Percentiles rank a stretch among this genome's conserved stretches.
phyloP scores from a whole-genome alignment of 345 rosid species.

The Brassica juncea region DNA sequence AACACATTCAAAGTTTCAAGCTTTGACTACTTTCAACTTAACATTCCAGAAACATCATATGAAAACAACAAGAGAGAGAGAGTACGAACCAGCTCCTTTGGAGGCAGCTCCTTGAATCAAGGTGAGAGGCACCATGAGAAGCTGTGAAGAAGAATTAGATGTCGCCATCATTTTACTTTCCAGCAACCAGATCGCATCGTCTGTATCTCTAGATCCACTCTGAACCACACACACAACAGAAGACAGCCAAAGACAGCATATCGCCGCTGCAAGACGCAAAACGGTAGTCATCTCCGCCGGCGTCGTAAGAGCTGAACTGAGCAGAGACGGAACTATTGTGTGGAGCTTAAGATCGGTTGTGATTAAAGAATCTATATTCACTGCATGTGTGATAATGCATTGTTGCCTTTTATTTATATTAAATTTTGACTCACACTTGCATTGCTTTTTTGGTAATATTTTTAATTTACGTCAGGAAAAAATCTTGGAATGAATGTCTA shows the following conservation, averaged over 20 bases:
- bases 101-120: slow-evolving; percentile 80
- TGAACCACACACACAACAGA: slow-evolving; percentile 22
- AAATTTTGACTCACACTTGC: background rate
- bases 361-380: slow-evolving; percentile 8
- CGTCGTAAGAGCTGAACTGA: background rate
- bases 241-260: slow-evolving; percentile 6
- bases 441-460: slow-evolving; percentile 5
- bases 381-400: slow-evolving; percentile 22
- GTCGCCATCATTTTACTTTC: slow-evolving; percentile 36
- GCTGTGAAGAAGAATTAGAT: slow-evolving; percentile 26
- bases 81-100: slow-evolving; percentile 71
- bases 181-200: slow-evolving; percentile 37
- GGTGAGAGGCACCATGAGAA: slow-evolving; percentile 74
- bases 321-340: background rate
- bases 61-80: background rate
- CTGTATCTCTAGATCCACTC: slow-evolving; percentile 49
- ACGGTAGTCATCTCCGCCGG: slow-evolving; percentile 8
- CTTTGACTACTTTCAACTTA: background rate
- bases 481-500: slow-evolving; percentile 4
- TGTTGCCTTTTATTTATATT: background rate
- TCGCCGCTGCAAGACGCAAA: background rate
- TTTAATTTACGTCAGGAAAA: slow-evolving; percentile 6
- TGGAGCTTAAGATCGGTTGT: background rate
- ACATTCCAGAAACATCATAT: background rate
- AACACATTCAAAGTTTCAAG: too few species aligned